These are phyloP conservation scores for Leucogyrophana mollusca DNA, from an alignment of 768 basidiomycete species.

Conservation along the genomic window DNA sequence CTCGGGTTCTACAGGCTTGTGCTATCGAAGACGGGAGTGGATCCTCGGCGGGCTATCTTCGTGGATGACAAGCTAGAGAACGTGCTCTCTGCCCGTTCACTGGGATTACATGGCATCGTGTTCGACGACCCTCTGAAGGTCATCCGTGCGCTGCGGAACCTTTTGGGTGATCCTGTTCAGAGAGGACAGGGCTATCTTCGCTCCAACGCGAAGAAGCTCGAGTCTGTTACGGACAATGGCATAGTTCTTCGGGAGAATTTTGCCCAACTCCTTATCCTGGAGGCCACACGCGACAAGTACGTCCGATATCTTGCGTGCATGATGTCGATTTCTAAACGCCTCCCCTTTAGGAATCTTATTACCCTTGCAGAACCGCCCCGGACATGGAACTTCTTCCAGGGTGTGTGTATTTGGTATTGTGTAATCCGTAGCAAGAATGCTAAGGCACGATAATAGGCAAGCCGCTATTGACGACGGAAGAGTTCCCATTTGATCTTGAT, in stretches of 20 bases:
- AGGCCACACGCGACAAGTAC: conserved; percentile 46
- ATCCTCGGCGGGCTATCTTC: conserved; percentile 49
- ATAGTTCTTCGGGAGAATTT: conserved; percentile 50
- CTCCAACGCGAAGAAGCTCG: conserved; percentile 36
- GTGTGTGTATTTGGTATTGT: conserved; percentile 17
- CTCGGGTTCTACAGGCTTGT: conserved; percentile 54
- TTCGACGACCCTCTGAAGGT: conserved; percentile 43
- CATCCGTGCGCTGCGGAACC: conserved; percentile 44
- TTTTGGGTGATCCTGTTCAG: conserved; percentile 44
- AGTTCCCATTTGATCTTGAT: conserved; percentile 55
- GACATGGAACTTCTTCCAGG: conserved; percentile 58
- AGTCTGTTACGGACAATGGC: conserved; percentile 45
- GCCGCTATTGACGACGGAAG: conserved; percentile 43
- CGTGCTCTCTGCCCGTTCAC: conserved; percentile 53
- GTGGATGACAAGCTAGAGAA: conserved; percentile 63
- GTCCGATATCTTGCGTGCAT: conserved; percentile 8
- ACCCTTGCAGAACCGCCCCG: conserved; percentile 36
- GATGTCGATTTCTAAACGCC: conserved; percentile 1
- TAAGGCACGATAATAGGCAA: conserved; percentile 24
- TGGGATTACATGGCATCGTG: conserved; percentile 55
- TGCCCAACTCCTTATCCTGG: conserved; percentile 56
- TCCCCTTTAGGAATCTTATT: conserved; percentile 38
- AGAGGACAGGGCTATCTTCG: conserved; percentile 43
- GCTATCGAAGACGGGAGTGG: conserved; percentile 39
- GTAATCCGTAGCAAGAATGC: not conserved